Percentiles rank a stretch among this genome's conserved stretches.
These are phyloP conservation scores for Fusarium sambucinum DNA, from an alignment of 2,329 filamentous ascomycete genomes.

Conservation along the genomic window DNA sequence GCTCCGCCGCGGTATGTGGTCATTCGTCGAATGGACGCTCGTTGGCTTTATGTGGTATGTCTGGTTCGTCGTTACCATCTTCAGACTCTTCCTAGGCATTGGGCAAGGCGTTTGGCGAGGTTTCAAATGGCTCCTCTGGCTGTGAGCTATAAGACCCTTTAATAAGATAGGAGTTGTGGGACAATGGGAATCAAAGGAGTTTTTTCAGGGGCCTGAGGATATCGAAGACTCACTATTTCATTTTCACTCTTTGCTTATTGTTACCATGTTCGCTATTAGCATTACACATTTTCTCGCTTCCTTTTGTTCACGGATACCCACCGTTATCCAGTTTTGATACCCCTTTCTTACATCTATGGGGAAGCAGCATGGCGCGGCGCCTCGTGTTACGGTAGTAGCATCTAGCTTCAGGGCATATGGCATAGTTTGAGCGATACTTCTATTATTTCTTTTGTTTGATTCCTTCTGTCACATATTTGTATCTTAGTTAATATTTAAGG, in stretches of 20 bases:
- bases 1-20: slow-evolving; percentile 81
- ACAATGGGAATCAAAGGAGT: slow-evolving; percentile 15
- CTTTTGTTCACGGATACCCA: slow-evolving; percentile 21
- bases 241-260: background rate
- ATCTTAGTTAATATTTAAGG: slow-evolving; percentile 32
- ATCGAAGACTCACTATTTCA: slow-evolving; percentile 9
- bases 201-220: slow-evolving; percentile 9
- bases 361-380: slow-evolving; percentile 42
- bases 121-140: slow-evolving; percentile 86
- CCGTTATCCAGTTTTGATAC: slow-evolving; percentile 45
- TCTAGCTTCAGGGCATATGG: slow-evolving; percentile 40
- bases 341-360: slow-evolving; percentile 35
- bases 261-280: slow-evolving; percentile 8
- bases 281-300: background rate
- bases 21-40: slow-evolving; percentile 86
- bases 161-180: slow-evolving; percentile 1
- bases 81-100: slow-evolving; percentile 73
- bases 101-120: slow-evolving; percentile 69
- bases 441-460: slow-evolving; percentile 23
- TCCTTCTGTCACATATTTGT: slow-evolving; percentile 23
- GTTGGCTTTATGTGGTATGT: slow-evolving; percentile 94
- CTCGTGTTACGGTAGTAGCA: slow-evolving; percentile 39
- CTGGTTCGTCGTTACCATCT: slow-evolving; percentile 87
- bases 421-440: slow-evolving; percentile 18
- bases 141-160: slow-evolving; percentile 58